Evolutionary conservation across 176 grass and related monocot species (phyloP).

Genomic region (Aegilops sharonensis): DNA sequence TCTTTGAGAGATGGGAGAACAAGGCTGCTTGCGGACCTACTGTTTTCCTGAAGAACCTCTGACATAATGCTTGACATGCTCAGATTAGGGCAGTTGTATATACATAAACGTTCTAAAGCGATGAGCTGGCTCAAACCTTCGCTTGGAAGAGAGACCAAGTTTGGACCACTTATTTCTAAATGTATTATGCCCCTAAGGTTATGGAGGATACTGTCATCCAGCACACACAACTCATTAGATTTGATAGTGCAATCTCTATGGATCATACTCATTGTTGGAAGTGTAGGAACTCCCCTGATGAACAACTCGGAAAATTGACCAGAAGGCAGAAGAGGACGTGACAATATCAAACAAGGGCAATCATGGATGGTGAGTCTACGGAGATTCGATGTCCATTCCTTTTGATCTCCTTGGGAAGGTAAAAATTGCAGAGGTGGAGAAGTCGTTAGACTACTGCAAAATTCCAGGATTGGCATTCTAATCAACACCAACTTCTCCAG

Average conservation of each 20-base stretch:
- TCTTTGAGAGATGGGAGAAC: neutral
- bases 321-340: conserved; percentile 5
- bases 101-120: neutral
- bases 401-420: neutral
- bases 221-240: neutral
- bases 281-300: neutral
- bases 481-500: conserved; percentile 35
- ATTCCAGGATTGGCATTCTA: conserved; percentile 21
- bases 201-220: neutral
- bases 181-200: neutral
- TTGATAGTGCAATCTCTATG: neutral
- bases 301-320: conserved; percentile 1
- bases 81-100: neutral
- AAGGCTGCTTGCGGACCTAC: no score
- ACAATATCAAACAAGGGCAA: neutral
- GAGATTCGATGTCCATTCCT: neutral
- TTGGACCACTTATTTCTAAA: neutral
- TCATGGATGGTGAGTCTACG: neutral
- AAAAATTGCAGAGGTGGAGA: no score
- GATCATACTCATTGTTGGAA: neutral
- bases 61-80: neutral
- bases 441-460: neutral
- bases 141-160: neutral
- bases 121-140: conserved; percentile 2
- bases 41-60: neutral